phyloP scores from a whole-genome alignment of 306 rosid species.

The apple (Malus domestica) region ASM211411v1 NC_041797.1:19855001-19855500 shows the following conservation, averaged over 20 bases:
- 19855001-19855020: too few relatives aligned
- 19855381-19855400: constrained; percentile 6
- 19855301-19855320: constrained; percentile 6
- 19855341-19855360: neutral
- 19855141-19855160: fast-evolving
- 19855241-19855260: neutral
- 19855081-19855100: too few relatives aligned
- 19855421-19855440: neutral
- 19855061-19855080: too few relatives aligned
- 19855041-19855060: neutral
- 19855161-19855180: fast-evolving
- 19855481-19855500: constrained; percentile 46
- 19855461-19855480: constrained; percentile 1
- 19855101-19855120: too few relatives aligned
- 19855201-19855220: too few relatives aligned
- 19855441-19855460: too few relatives aligned
- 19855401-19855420: neutral
- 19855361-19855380: constrained; percentile 29
- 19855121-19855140: too few relatives aligned
- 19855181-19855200: too few relatives aligned
- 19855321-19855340: neutral
- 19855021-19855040: neutral
- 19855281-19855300: constrained; percentile 29
- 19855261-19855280: neutral
- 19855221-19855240: neutral